phyloP scores from a whole-genome alignment of 1,139 yeast genomes.

The Scheffersomyces insectosa region DNA sequence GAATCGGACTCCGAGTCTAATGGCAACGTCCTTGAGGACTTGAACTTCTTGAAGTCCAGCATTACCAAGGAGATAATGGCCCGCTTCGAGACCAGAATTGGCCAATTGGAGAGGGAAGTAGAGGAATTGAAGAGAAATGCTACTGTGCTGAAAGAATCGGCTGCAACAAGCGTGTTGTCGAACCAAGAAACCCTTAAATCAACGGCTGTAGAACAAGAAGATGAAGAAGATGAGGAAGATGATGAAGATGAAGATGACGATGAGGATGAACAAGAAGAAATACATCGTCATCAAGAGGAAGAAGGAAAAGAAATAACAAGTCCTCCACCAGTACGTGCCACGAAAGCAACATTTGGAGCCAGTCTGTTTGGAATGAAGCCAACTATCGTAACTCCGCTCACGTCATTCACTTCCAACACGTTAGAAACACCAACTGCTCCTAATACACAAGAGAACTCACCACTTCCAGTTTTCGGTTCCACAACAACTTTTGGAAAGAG shows the following conservation, averaged over 20 bases:
- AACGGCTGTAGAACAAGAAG: background rate
- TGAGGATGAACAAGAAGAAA: background rate
- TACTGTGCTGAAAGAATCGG: background rate
- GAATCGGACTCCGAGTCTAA: constrained; percentile 2
- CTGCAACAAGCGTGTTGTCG: background rate
- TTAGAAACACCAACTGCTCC: constrained; percentile 12
- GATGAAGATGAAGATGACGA: background rate
- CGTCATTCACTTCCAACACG: constrained; percentile 13
- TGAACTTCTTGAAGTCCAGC: constrained; percentile 1
- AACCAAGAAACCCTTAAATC: background rate
- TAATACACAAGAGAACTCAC: constrained; percentile 8
- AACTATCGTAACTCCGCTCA: constrained; percentile 21
- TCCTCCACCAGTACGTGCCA: background rate
- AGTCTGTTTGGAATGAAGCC: constrained; percentile 27
- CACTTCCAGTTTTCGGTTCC: constrained; percentile 42
- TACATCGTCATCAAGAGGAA: background rate
- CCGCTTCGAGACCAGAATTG: constrained; percentile 20
- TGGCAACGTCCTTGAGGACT: background rate
- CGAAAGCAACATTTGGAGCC: constrained; percentile 32
- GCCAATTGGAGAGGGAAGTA: constrained; percentile 22
- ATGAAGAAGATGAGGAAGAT: background rate
- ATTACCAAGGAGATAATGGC: constrained; percentile 6
- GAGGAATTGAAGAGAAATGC: constrained; percentile 10
- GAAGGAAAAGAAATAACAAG: background rate
- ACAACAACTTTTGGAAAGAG: constrained; percentile 59